phyloP scores from a whole-genome alignment of 805 yeast species.

The Candida alai region DNA sequence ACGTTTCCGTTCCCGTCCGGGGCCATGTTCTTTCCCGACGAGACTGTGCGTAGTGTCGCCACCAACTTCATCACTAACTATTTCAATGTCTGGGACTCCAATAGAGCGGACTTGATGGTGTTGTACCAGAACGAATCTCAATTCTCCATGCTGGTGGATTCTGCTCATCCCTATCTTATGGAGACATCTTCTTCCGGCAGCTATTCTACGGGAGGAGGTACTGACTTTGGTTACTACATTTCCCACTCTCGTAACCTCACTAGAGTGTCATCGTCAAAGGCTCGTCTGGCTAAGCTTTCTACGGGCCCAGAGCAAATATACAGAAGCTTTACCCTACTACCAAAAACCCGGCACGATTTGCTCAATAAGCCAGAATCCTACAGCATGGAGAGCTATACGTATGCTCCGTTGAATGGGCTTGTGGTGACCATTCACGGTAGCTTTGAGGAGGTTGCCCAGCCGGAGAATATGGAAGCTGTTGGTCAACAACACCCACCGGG shows the following conservation, averaged over 20 bases:
- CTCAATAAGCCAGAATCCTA: constrained; percentile 58
- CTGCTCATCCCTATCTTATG: constrained; percentile 54
- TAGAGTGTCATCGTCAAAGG: constrained; percentile 51
- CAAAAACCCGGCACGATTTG: constrained; percentile 74
- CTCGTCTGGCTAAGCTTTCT: constrained; percentile 56
- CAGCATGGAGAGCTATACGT: constrained; percentile 75
- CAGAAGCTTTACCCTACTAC: constrained; percentile 61
- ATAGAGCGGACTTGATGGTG: constrained; percentile 63
- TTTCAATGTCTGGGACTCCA: constrained; percentile 76
- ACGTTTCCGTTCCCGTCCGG: constrained; percentile 52
- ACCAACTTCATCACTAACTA: constrained; percentile 77
- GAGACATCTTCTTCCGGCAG: constrained; percentile 11
- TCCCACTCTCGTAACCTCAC: constrained; percentile 74
- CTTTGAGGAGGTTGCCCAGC: constrained; percentile 64
- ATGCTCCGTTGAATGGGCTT: constrained; percentile 71
- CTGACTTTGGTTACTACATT: constrained; percentile 61
- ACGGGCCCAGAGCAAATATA: constrained; percentile 67
- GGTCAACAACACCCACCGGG: constrained; percentile 10
- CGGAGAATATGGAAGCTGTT: constrained; percentile 34
- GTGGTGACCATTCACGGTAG: constrained; percentile 80
- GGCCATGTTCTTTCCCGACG: constrained; percentile 77
- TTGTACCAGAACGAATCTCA: constrained; percentile 81
- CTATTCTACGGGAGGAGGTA: constrained; percentile 9
- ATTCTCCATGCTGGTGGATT: constrained; percentile 76
- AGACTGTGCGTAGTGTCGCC: constrained; percentile 63